phyloP scores from a whole-genome alignment of 176 grass and related monocot species.

The Hordeum marinum region DNA sequence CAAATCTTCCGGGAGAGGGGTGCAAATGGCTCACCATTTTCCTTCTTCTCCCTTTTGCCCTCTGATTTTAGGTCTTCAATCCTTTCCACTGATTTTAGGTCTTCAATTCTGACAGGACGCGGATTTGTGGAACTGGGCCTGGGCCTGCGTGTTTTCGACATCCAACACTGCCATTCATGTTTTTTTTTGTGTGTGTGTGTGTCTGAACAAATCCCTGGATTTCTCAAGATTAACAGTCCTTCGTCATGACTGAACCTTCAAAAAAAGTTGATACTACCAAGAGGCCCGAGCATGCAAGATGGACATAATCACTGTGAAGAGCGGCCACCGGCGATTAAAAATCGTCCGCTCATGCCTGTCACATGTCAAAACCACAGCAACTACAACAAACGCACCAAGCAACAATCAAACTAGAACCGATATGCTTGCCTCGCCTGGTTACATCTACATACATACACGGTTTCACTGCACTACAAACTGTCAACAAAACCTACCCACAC shows the following conservation, averaged over 20 bases:
- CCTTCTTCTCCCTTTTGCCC: too few species aligned
- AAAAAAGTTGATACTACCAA: too few species aligned
- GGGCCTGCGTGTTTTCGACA: too few species aligned
- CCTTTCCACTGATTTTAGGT: too few species aligned
- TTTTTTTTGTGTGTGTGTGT: too few species aligned
- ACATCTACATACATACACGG: not conserved
- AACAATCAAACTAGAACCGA: not conserved
- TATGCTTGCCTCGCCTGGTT: not conserved
- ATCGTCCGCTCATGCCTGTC: slow-evolving; percentile 4
- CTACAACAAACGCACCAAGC: slow-evolving; percentile 1
- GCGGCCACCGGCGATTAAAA: not conserved
- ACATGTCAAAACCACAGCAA: slow-evolving; percentile 11
- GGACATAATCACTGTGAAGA: not conserved
- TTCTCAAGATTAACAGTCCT: too few species aligned
- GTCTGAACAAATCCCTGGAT: not conserved
- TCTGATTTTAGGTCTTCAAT: too few species aligned
- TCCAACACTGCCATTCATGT: too few species aligned
- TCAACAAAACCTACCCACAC: not conserved
- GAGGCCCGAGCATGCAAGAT: not conserved
- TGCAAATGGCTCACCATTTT: too few species aligned
- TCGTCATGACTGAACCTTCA: not conserved
- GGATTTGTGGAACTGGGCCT: too few species aligned
- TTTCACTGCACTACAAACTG: not conserved
- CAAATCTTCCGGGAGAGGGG: too few species aligned
- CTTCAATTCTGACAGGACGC: too few species aligned